Conservation (phyloP, 805 yeast genomes). For the Cyberlindnera euphorbiiphila region DNA sequence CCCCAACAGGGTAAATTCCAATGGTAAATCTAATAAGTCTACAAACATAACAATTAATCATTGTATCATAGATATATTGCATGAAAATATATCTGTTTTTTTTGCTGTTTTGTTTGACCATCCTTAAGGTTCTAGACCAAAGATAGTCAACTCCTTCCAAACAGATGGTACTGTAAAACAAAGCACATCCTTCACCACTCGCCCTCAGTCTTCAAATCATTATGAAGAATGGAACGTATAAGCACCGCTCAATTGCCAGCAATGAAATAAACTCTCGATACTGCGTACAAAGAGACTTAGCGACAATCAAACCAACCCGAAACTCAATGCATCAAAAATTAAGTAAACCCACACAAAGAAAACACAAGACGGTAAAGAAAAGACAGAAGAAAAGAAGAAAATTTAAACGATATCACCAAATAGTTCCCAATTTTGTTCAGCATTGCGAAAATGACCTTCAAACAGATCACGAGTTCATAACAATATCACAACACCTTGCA, state of each 20-base stretch:
- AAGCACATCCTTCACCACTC: constrained; percentile 1
- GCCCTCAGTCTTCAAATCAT: constrained; percentile 9
- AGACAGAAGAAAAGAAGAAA: constrained; percentile 5
- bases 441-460: neutral
- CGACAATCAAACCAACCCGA: constrained; percentile 1
- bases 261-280: no score
- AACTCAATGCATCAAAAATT: constrained; percentile 16
- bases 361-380: constrained; percentile 4
- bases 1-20: no score
- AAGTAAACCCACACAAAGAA: constrained; percentile 10
- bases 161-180: neutral
- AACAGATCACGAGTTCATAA: neutral
- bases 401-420: constrained; percentile 9
- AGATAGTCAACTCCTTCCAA: constrained; percentile 1
- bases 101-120: constrained; percentile 6
- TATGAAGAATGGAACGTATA: neutral
- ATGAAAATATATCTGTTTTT: constrained; percentile 12
- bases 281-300: neutral
- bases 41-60: constrained; percentile 3
- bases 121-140: neutral
- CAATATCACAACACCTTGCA: constrained; percentile 5
- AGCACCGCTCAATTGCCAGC: neutral
- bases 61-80: constrained; percentile 21
- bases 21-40: neutral
- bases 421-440: constrained; percentile 9